phyloP scores from a whole-genome alignment of 371 early-diverging fungal species.

The Mortierella sp. region DNA sequence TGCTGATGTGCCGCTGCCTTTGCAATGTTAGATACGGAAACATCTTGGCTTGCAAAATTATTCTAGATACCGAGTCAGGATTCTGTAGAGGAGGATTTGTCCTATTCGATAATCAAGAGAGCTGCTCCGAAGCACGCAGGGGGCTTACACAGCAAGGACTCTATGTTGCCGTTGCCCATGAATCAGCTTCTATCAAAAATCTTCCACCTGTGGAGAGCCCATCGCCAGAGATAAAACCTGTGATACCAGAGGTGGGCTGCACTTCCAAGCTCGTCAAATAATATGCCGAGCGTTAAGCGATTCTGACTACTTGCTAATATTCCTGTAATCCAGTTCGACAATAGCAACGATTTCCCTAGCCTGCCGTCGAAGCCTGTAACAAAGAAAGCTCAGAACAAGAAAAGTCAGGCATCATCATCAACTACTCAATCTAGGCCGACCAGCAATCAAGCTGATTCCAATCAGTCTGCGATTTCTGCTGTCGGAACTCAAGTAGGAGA shows the following conservation, averaged over 20 bases:
- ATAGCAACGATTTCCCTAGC: conserved; percentile 38
- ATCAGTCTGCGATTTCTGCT: background rate
- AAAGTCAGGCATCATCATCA: conserved; percentile 1
- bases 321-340: conserved; percentile 25
- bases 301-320: background rate
- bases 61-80: conserved; percentile 82
- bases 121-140: conserved; percentile 38
- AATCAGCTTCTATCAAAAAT: conserved; percentile 42
- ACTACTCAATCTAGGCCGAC: background rate
- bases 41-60: conserved; percentile 87
- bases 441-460: conserved; percentile 6
- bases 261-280: background rate
- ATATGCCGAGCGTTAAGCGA: background rate
- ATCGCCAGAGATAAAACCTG: conserved; percentile 12
- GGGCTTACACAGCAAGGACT: conserved; percentile 44
- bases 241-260: conserved; percentile 33
- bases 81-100: conserved; percentile 95
- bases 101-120: conserved; percentile 80
- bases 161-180: conserved; percentile 49
- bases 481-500: background rate
- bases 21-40: conserved; percentile 73
- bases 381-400: conserved; percentile 16
- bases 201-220: conserved; percentile 9
- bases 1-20: no score
- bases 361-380: conserved; percentile 20